Evolutionary conservation across 1,284 basidiomycete genomes (phyloP).

Genomic region (Volvariella volvacea): DNA sequence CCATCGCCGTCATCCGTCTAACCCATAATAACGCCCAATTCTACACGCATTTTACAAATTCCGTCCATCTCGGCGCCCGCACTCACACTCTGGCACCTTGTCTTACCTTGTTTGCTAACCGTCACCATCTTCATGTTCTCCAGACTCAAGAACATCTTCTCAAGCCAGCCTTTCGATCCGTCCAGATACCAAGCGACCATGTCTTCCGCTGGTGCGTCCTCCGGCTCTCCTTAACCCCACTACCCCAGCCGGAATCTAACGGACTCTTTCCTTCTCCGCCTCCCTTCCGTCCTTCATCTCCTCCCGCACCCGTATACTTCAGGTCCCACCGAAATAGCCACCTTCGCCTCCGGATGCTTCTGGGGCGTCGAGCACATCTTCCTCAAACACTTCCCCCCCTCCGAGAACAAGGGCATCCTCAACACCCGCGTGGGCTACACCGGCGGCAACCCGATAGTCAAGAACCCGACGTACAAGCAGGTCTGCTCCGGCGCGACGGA

Average conservation of each 20-base stretch:
- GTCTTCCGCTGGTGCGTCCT: slow-evolving; percentile 4
- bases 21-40: too few species aligned
- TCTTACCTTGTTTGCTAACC: background rate
- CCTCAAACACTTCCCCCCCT: slow-evolving; percentile 69
- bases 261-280: background rate
- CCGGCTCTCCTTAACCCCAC: background rate
- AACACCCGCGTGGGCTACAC: slow-evolving; percentile 79
- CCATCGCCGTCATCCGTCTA: background rate
- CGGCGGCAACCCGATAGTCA: slow-evolving; percentile 55
- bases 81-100: background rate
- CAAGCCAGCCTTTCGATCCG: background rate
- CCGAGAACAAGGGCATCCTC: slow-evolving; percentile 60
- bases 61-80: too few species aligned
- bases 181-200: slow-evolving; percentile 4
- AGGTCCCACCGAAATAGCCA: slow-evolving; percentile 51
- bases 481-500: slow-evolving; percentile 82
- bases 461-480: slow-evolving; percentile 61
- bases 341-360: slow-evolving; percentile 76
- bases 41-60: too few species aligned
- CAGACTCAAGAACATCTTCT: background rate
- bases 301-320: background rate
- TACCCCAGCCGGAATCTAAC: background rate
- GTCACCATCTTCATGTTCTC: background rate
- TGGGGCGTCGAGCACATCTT: slow-evolving; percentile 90
- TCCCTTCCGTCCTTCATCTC: background rate